Evolutionary conservation across 768 basidiomycete species (phyloP).

Genomic region (Leccinellum albellum): DNA sequence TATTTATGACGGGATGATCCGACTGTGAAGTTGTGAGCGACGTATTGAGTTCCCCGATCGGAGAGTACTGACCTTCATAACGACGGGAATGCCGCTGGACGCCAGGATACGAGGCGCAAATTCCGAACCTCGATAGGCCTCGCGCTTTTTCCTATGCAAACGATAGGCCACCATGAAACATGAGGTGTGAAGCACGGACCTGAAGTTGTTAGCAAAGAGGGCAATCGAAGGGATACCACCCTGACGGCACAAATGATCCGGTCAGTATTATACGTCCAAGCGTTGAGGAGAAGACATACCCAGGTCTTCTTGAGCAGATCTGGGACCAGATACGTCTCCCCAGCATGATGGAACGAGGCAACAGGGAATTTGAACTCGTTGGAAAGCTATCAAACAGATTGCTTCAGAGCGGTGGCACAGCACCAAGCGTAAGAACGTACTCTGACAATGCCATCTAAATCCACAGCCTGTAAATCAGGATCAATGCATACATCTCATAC

Average conservation of each 20-base stretch:
- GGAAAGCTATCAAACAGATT: conserved; percentile 45
- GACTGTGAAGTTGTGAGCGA: conserved; percentile 35
- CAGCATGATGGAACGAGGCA: conserved; percentile 75
- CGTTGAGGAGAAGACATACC: conserved; percentile 32
- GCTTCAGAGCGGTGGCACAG: not conserved
- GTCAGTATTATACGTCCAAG: not conserved
- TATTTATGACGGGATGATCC: conserved; percentile 57
- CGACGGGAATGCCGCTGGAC: conserved; percentile 60
- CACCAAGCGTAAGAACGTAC: conserved; percentile 37
- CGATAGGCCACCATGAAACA: not conserved
- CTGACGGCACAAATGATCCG: conserved; percentile 12
- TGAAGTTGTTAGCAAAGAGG: conserved; percentile 61
- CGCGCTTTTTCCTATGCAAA: conserved; percentile 61
- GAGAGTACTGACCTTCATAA: conserved; percentile 61
- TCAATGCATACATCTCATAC: not conserved
- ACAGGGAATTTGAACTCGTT: conserved; percentile 84
- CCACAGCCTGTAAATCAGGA: conserved; percentile 45
- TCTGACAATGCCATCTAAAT: conserved; percentile 67
- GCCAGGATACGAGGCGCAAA: conserved; percentile 76
- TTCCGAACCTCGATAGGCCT: conserved; percentile 76
- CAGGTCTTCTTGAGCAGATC: conserved; percentile 68
- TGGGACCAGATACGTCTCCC: conserved; percentile 81
- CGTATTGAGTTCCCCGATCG: not conserved
- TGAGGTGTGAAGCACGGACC: conserved; percentile 18
- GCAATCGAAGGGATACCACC: conserved; percentile 73